phyloP scores from a whole-genome alignment of 2,329 filamentous ascomycete species.

The Thelonectria blattea region DNA sequence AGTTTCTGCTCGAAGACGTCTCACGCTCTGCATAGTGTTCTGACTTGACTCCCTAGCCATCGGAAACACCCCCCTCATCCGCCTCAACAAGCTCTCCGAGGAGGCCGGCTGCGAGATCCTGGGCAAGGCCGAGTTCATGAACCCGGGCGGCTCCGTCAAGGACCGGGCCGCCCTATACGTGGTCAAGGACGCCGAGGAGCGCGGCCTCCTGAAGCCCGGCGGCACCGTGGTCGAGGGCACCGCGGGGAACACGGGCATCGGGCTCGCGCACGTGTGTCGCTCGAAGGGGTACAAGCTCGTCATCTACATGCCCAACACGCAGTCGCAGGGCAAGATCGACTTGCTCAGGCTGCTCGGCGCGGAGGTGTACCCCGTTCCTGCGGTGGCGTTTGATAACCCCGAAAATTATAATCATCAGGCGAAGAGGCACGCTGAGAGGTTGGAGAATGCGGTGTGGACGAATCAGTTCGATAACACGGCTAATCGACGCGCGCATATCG shows the following conservation, averaged over 20 bases:
- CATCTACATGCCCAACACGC: conserved; percentile 99
- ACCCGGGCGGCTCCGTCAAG: conserved; percentile 95
- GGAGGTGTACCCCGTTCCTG: conserved; percentile 94
- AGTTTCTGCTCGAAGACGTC: conserved; percentile 4
- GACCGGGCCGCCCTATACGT: conserved; percentile 95
- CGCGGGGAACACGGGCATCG: conserved; percentile 97
- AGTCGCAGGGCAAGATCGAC: conserved; percentile 97
- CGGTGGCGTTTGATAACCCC: conserved; percentile 93
- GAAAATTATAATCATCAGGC: conserved; percentile 99
- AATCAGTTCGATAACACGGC: conserved; percentile 98
- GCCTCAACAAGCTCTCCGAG: conserved; percentile 84
- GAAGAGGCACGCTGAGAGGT: conserved; percentile 80
- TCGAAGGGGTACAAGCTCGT: conserved; percentile 91
- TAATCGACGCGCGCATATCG: conserved; percentile 91
- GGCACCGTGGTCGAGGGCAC: conserved; percentile 97
- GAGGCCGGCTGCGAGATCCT: conserved; percentile 93
- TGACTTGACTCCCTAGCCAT: conserved; percentile 67
- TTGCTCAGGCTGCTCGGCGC: conserved; percentile 88
- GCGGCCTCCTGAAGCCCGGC: conserved; percentile 79
- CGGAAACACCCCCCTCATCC: conserved; percentile 94
- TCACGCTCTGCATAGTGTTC: not conserved
- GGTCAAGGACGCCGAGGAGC: conserved; percentile 90
- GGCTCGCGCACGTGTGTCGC: conserved; percentile 93
- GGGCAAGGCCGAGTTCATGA: conserved; percentile 98
- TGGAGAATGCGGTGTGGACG: conserved; percentile 95